A percentile compares a stretch with the other conserved stretches of the same genome.
phyloP scores from a whole-genome alignment of 2,329 filamentous ascomycete genomes.

The Fusarium sp. region DNA sequence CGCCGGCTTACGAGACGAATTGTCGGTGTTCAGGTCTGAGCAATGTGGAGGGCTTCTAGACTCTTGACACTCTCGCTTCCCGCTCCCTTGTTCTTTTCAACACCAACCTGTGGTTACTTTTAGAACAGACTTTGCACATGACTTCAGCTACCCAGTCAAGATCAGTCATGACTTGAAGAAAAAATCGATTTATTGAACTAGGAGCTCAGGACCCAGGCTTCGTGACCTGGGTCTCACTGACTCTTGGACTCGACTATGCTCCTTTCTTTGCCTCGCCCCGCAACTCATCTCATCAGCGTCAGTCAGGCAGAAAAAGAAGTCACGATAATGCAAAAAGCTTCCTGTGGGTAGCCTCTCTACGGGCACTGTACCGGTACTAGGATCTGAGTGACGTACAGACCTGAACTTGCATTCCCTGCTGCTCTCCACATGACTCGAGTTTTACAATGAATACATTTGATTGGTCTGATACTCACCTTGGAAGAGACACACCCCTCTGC shows the following conservation, averaged over 20 bases:
- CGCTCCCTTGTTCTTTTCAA: conserved; percentile 8
- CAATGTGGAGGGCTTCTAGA: conserved; percentile 21
- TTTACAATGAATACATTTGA: conserved; percentile 3
- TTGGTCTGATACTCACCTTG: conserved; percentile 31
- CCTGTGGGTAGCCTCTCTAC: conserved; percentile 33
- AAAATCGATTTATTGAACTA: conserved; percentile 16
- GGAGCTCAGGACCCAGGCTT: background rate
- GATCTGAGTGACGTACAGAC: conserved; percentile 37
- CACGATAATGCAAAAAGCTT: conserved; percentile 41
- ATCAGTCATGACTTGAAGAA: conserved; percentile 38
- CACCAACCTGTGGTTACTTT: background rate
- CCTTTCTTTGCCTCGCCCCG: conserved; percentile 8
- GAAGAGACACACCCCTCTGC: conserved; percentile 12
- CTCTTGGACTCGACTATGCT: conserved; percentile 6
- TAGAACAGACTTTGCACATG: conserved; percentile 34
- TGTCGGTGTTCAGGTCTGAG: conserved; percentile 4
- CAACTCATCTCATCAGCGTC: conserved; percentile 13
- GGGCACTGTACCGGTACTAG: conserved; percentile 1
- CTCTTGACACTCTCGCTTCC: conserved; percentile 7
- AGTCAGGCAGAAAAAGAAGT: conserved; percentile 25
- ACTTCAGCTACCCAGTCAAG: conserved; percentile 35
- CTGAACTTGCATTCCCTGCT: conserved; percentile 25
- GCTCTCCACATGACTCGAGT: conserved; percentile 22
- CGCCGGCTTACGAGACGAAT: conserved; percentile 21
- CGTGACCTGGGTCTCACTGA: conserved; percentile 15